Base-by-base conservation (phyloP, 179 eudicot species). In the Gypsophila paniculata region DNA sequence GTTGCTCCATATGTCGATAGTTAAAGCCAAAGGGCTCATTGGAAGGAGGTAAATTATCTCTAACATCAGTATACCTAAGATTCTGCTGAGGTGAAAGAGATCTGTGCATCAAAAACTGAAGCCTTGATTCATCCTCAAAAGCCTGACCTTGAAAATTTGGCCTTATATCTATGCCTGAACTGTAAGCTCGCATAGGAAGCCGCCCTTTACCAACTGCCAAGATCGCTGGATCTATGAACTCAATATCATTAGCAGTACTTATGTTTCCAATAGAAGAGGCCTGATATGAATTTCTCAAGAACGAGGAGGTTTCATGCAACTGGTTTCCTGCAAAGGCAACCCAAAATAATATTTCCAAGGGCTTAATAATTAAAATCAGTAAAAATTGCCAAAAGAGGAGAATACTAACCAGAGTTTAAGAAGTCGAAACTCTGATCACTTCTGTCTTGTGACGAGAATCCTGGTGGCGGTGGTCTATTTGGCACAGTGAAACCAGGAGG, bases 161-260 rank as follows among this genome's bases (percentile, higher is more conserved):
- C 72, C 86, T 85, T 84, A 73, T 73, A 71, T 88, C 89, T 73
- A 85, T 34, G 75, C 75, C 67, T 2, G 82, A 67, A 73, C 73
- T 86, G 74, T 75, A 82, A 69, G 76, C 54, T 64, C 91, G 85
- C 75, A 65, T 71, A n/a, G 92, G 87, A 70, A 86, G 80, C 75
- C 89, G 88, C 69, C 93, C 99, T 76, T 86, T 86, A 71, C 99
- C 96, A 77, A 94, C 96, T 13, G 96, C 97, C 82, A 94, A 75
- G 70, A 94, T 94, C 54, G 99, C 97, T 72, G 99, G 97, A 78
- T 94, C 99, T 66, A 90, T 86, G 65, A 90, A 90, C 67, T 91
- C 99, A 62, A 91, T 85, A 69, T 91, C 97, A 48, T 84, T 84
- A 68, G 69, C 61, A 65, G 76, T 55, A 75, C 75, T 78, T 5